Conservation (phyloP, 2,329 filamentous ascomycete genomes). For the Colletotrichum acutatum region DNA sequence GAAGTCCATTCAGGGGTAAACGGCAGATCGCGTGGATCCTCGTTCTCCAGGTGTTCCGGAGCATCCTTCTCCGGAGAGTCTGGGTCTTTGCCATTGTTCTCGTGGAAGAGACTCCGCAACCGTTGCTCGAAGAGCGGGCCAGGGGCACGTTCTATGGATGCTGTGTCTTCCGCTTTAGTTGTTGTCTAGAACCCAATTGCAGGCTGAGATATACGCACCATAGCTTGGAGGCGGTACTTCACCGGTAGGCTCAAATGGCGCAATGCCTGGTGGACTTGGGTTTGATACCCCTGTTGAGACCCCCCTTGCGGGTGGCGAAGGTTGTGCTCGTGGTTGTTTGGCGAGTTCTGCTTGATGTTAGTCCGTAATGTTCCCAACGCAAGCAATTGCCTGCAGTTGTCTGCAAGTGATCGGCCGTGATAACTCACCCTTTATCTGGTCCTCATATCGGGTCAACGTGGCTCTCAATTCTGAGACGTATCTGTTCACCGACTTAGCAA, state of each 20-base stretch:
- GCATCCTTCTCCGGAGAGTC: slow-evolving; percentile 23
- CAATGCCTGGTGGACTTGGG: slow-evolving; percentile 27
- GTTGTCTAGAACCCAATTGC: not conserved
- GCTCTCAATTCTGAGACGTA: slow-evolving; percentile 30
- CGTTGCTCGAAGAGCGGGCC: slow-evolving; percentile 29
- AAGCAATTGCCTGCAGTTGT: not conserved
- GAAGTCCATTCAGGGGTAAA: slow-evolving; percentile 32
- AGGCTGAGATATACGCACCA: not conserved
- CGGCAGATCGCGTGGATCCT: slow-evolving; percentile 12
- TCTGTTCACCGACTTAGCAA: not conserved
- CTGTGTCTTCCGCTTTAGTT: not conserved
- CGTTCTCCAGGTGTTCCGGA: slow-evolving; percentile 10
- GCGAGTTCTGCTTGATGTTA: slow-evolving; percentile 3
- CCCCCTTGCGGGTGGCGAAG: not conserved
- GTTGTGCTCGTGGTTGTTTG: slow-evolving; percentile 11
- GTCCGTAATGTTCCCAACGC: not conserved
- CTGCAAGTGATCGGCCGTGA: not conserved
- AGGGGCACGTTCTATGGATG: slow-evolving; percentile 30
- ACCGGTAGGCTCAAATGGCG: slow-evolving; percentile 22
- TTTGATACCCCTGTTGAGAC: slow-evolving; percentile 18
- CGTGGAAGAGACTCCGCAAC: slow-evolving; percentile 22
- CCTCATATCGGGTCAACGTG: slow-evolving; percentile 21
- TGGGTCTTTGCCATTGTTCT: slow-evolving; percentile 21
- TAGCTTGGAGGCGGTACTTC: slow-evolving; percentile 32
- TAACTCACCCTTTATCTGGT: slow-evolving; percentile 13